Base-by-base conservation (phyloP, 148 eudicot genomes). In the Dysphania ambrosioides region DNA sequence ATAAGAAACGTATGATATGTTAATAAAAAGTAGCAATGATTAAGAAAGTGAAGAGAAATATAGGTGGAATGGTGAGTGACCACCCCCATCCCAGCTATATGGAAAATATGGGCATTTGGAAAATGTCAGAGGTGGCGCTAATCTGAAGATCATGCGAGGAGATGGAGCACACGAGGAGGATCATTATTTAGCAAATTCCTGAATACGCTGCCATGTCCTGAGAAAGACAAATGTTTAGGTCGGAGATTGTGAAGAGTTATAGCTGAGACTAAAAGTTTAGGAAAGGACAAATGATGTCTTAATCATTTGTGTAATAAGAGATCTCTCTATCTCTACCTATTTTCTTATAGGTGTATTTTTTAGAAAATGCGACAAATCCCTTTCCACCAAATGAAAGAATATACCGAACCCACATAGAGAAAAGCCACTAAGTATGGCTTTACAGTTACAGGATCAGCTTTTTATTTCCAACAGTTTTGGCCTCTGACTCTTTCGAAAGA, bases 221-320 rank as follows among this genome's bases (percentile, higher is more conserved):
- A 38, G 56, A 73, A 79, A 47, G 73, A 68, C 63, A 79, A 69
- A 75, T 62, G 82, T 75, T 79, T 79, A 74, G 82, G 82, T 79
- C 62, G 66, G 73, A 74, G 51, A 61, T 68, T 60, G 53, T 60
- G 77, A 27, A 79, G 34, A 34, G 32, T 44, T 57, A 15, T 60
- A 30, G 2, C n/a, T 4, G 65, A 5, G 65, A 61, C 15, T 18
- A 0, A 62, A 67, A 40, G 78, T 69, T 60, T 5, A 67, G 47
- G 44, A 58, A 41, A 63, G 70, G 77, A 68, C 73, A 68, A 42
- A 68, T 70, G 34, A 70, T 74, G 82, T 79, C 74, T 36, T 26
- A 68, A 73, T 74, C 77, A 73, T 74, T 63, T 71, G 66, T 34
- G 51, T 12, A n/a, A n/a, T n/a, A n/a, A n/a, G n/a, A n/a, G n/a